Evolutionary conservation across 2,329 filamentous ascomycete species (phyloP).

Genomic region (Cladorrhinum sp.): DNA sequence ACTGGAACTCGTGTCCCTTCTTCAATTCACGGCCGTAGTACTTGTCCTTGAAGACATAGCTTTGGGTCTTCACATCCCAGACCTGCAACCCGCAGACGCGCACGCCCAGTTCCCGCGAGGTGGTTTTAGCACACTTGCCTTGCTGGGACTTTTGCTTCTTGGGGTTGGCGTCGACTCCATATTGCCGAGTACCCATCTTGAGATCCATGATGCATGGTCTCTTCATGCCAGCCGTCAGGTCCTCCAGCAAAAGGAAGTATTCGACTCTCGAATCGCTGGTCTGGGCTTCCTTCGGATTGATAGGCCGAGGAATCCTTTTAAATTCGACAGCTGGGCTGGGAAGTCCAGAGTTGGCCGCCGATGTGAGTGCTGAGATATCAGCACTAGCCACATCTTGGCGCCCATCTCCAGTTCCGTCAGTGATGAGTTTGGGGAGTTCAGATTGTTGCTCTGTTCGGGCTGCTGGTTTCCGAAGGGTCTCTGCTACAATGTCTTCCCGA

Average conservation of each 20-base stretch:
- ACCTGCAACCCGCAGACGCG: slow-evolving; percentile 94
- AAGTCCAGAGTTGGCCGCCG: slow-evolving; percentile 34
- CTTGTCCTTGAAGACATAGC: slow-evolving; percentile 96
- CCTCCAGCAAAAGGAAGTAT: slow-evolving; percentile 89
- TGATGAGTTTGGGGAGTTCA: neutral
- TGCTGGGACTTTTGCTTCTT: slow-evolving; percentile 94
- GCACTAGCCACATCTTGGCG: neutral
- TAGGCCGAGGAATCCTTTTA: slow-evolving; percentile 54
- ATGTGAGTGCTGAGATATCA: slow-evolving; percentile 37
- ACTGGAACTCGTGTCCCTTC: slow-evolving; percentile 83
- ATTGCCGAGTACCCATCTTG: slow-evolving; percentile 98
- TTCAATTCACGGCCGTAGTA: slow-evolving; percentile 90
- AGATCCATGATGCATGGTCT: slow-evolving; percentile 94
- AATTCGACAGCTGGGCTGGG: slow-evolving; percentile 39
- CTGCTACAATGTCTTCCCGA: slow-evolving; percentile 42
- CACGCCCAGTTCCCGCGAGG: slow-evolving; percentile 86
- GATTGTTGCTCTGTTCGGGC: slow-evolving; percentile 13
- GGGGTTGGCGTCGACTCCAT: slow-evolving; percentile 84
- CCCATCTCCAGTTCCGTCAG: neutral
- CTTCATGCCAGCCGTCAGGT: slow-evolving; percentile 94
- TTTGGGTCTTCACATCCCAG: slow-evolving; percentile 81
- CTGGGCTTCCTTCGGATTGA: slow-evolving; percentile 76
- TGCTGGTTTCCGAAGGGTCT: slow-evolving; percentile 5
- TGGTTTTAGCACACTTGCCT: slow-evolving; percentile 88
- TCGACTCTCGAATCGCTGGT: slow-evolving; percentile 68